A percentile compares a stretch with the other conserved stretches of the same genome.
Evolutionary conservation across 345 rosid genomes (phyloP).

Genomic region (Crucihimalaya himalaica): DNA sequence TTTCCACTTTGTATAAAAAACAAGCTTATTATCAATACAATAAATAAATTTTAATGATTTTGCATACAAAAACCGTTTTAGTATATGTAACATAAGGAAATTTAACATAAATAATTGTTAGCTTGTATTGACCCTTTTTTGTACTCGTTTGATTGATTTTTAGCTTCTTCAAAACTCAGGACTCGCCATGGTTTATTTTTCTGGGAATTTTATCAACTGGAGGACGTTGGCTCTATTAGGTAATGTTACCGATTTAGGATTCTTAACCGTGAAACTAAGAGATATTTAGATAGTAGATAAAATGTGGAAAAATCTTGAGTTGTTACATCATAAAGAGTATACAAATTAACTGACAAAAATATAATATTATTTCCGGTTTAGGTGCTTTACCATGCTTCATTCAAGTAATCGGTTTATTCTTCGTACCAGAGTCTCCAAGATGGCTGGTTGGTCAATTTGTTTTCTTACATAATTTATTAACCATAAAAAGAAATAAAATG

Average conservation of each 20-base stretch:
- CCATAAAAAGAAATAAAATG: not conserved
- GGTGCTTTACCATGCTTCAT: conserved; percentile 46
- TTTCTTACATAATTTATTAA: not conserved
- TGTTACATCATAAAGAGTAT: not conserved
- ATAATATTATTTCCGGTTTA: not conserved
- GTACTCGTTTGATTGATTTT: not conserved
- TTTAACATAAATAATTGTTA: not conserved
- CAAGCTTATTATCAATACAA: no score
- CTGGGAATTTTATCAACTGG: conserved; percentile 40
- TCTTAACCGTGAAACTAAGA: not conserved
- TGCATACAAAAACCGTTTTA: not conserved
- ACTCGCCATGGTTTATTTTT: conserved; percentile 29
- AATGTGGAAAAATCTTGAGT: not conserved
- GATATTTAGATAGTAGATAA: not conserved
- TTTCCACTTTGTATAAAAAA: no score
- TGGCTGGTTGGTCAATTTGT: conserved; percentile 46
- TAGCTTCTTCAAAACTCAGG: conserved; percentile 43
- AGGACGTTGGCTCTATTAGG: conserved; percentile 41
- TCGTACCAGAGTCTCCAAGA: conserved; percentile 66
- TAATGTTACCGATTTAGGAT: not conserved
- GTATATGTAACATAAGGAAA: no score
- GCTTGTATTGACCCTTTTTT: not conserved
- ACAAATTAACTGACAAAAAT: not conserved
- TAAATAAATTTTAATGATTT: no score
- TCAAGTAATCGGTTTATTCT: conserved; percentile 46